Conservation (phyloP, 2,329 filamentous ascomycete genomes). For the Acarospora socialis region DNA sequence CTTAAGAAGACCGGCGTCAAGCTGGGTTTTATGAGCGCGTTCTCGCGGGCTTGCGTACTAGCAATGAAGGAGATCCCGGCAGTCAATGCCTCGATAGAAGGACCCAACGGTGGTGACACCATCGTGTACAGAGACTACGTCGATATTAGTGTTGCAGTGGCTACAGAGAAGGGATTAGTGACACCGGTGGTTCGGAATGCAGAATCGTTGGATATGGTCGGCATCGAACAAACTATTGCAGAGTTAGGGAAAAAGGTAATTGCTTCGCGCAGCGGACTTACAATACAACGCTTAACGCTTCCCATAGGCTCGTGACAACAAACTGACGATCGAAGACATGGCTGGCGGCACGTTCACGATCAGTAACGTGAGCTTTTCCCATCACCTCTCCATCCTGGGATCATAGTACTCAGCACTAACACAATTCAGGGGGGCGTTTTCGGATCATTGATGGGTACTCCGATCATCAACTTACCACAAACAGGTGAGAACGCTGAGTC, state of each 20-base stretch:
- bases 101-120: conserved; percentile 85
- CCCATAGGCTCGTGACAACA: conserved; percentile 74
- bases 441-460: conserved; percentile 91
- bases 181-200: conserved; percentile 93
- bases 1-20: conserved; percentile 95
- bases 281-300: neutral
- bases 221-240: conserved; percentile 80
- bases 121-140: conserved; percentile 98
- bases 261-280: neutral
- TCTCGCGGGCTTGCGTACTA: conserved; percentile 75
- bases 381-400: too few species aligned
- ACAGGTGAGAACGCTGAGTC: conserved; percentile 37
- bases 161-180: conserved; percentile 92
- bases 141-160: conserved; percentile 92
- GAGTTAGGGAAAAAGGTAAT: conserved; percentile 86
- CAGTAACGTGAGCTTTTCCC: conserved; percentile 50
- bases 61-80: conserved; percentile 91
- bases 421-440: conserved; percentile 65
- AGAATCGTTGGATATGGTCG: conserved; percentile 74
- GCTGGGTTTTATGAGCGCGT: conserved; percentile 99
- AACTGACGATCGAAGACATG: conserved; percentile 98
- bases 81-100: conserved; percentile 94
- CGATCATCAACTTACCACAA: conserved; percentile 95
- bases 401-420: too few species aligned
- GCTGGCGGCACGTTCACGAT: conserved; percentile 97